These are phyloP conservation scores for Fagopyrum esculentum DNA, from an alignment of 148 eudicot species.

Conservation along the genomic window DNA sequence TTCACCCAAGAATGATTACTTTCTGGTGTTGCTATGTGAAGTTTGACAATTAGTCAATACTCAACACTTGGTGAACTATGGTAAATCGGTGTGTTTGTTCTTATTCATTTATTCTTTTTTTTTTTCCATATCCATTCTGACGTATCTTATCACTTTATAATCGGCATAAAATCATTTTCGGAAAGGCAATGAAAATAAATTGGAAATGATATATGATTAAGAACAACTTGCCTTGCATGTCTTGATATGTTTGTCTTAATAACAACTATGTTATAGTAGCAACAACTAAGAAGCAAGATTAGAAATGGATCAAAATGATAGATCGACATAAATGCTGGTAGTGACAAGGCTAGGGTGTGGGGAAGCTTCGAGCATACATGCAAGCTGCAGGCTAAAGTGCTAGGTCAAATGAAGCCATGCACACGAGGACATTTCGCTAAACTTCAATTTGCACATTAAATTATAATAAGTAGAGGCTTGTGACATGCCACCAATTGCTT, in stretches of 20 bases:
- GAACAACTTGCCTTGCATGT: not conserved
- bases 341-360: not conserved
- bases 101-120: too few species aligned
- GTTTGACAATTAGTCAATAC: too few species aligned
- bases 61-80: too few species aligned
- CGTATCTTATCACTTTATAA: not conserved
- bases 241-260: constrained; percentile 1
- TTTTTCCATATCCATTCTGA: too few species aligned
- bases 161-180: not conserved
- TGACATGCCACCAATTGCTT: not conserved
- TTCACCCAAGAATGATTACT: too few species aligned
- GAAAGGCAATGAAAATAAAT: not conserved
- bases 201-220: not conserved
- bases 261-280: not conserved
- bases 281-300: not conserved
- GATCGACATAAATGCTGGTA: not conserved
- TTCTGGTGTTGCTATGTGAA: too few species aligned
- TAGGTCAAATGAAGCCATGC: constrained; percentile 8
- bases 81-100: too few species aligned
- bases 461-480: not conserved
- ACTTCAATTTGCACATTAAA: not conserved
- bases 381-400: not conserved
- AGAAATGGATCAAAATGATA: not conserved
- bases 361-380: not conserved
- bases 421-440: constrained; percentile 9